These are phyloP conservation scores for Rosa hybrid DNA, from an alignment of 331 rosid species.

Conservation along the genomic window DNA sequence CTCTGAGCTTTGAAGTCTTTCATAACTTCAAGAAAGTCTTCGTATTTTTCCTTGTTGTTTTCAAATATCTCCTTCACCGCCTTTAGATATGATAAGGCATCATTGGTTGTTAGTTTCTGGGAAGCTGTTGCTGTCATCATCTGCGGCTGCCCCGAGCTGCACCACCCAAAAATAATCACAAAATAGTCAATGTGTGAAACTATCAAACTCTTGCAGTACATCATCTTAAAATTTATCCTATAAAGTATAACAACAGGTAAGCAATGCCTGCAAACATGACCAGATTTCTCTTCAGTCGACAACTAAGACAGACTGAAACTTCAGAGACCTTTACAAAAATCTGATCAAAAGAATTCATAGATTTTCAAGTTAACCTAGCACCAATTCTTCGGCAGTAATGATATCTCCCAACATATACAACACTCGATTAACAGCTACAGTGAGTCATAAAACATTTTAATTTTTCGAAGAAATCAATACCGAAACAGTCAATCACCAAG, in stretches of 20 bases:
- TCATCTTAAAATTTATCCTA: slow-evolving; percentile 2
- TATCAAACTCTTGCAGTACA: slow-evolving; percentile 26
- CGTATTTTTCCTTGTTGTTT: slow-evolving; percentile 84
- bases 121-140: slow-evolving; percentile 59
- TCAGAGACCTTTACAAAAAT: slow-evolving; percentile 9
- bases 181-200: slow-evolving; percentile 20
- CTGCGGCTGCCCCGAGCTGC: slow-evolving; percentile 90
- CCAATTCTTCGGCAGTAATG: neutral
- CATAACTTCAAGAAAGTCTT: slow-evolving; percentile 96
- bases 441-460: slow-evolving; percentile 19
- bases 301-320: neutral
- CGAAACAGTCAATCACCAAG: slow-evolving; percentile 8
- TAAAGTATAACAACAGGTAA: neutral
- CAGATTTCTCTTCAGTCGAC: neutral
- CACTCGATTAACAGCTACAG: slow-evolving; percentile 21
- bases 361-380: neutral
- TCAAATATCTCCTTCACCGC: slow-evolving; percentile 98
- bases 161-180: slow-evolving; percentile 28
- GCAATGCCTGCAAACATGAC: slow-evolving; percentile 8
- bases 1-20: slow-evolving; percentile 97
- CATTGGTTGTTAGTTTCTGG: slow-evolving; percentile 88
- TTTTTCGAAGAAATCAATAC: neutral
- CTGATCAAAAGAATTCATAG: neutral
- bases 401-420: neutral
- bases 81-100: slow-evolving; percentile 88